Conservation (phyloP, 23 red algal genomes). For the Pyropia haitanensis region DNA sequence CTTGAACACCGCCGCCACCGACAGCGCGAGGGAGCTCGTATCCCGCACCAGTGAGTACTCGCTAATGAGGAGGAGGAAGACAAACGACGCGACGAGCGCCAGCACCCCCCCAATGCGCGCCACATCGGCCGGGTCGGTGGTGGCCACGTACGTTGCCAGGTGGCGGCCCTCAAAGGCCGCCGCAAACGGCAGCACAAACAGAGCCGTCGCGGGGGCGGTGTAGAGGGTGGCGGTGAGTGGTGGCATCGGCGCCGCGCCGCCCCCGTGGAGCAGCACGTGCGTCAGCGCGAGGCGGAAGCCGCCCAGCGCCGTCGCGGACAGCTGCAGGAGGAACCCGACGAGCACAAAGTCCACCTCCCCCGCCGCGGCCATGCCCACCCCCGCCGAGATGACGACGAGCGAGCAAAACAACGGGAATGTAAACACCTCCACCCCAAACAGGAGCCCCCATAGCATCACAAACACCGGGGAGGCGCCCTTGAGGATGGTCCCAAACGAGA, state of each 20-base stretch:
- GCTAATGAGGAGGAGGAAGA: conserved; percentile 72
- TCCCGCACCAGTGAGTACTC: conserved; percentile 87
- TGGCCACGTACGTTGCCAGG: conserved; percentile 9
- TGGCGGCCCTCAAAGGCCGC: conserved; percentile 39
- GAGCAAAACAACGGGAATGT: conserved; percentile 40
- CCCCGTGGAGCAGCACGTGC: conserved; percentile 51
- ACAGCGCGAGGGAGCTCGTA: conserved; percentile 81
- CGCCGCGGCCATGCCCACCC: conserved; percentile 53
- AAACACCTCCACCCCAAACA: conserved; percentile 77
- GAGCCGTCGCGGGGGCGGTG: conserved; percentile 71
- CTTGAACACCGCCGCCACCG: conserved; percentile 93
- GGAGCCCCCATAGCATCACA: conserved; percentile 77
- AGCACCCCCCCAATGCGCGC: conserved; percentile 35
- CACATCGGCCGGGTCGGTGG: conserved; percentile 13
- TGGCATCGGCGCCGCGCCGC: conserved; percentile 10
- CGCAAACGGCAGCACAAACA: conserved; percentile 75
- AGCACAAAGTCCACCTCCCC: conserved; percentile 60
- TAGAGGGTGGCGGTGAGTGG: conserved; percentile 61
- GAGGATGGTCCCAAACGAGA: conserved; percentile 88
- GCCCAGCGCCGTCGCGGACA: conserved; percentile 64
- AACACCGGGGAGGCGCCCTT: conserved; percentile 94
- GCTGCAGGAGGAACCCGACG: conserved; percentile 52
- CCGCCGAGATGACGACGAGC: conserved; percentile 52
- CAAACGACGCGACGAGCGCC: conserved; percentile 57
- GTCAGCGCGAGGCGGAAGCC: conserved; percentile 89